phyloP scores from a whole-genome alignment of 257 asterid species.

The Plantago major region DNA sequence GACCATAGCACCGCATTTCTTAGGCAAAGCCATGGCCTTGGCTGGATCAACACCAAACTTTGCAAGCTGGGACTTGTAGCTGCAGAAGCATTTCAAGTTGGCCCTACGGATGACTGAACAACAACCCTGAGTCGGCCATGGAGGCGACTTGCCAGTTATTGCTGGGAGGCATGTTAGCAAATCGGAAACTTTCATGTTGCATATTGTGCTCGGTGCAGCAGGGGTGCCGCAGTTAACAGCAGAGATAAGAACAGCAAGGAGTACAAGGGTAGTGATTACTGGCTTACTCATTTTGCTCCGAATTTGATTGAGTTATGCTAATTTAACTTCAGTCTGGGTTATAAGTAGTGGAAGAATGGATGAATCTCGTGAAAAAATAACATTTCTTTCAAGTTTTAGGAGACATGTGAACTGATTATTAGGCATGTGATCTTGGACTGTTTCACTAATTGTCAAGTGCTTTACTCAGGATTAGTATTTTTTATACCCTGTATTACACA shows the following conservation, averaged over 20 bases:
- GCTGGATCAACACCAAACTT: constrained; percentile 31
- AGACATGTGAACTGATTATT: constrained; percentile 9
- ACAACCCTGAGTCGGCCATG: constrained; percentile 34
- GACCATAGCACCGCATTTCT: constrained; percentile 27
- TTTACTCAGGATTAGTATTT: neutral
- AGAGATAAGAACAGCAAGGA: constrained; percentile 1
- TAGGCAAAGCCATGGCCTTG: constrained; percentile 43
- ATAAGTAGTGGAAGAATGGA: constrained; percentile 11
- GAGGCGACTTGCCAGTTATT: constrained; percentile 36
- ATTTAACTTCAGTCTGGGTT: neutral
- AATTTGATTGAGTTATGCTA: neutral
- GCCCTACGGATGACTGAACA: constrained; percentile 37
- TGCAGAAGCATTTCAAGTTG: constrained; percentile 40
- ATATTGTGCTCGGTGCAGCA: constrained; percentile 25
- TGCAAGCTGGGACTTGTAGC: constrained; percentile 27
- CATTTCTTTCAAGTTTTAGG: neutral
- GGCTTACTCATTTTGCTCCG: constrained; percentile 16
- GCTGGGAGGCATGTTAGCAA: constrained; percentile 52
- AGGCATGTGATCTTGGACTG: constrained; percentile 12
- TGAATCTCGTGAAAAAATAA: neutral
- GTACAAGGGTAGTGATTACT: constrained; percentile 3
- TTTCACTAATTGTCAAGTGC: neutral
- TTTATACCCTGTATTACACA: too few species aligned
- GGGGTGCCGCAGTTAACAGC: constrained; percentile 11
- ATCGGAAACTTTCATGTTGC: constrained; percentile 40